These are phyloP conservation scores for Phytophthora boehmeriae DNA, from an alignment of 352 stramenopile species.

Conservation along the genomic window DNA sequence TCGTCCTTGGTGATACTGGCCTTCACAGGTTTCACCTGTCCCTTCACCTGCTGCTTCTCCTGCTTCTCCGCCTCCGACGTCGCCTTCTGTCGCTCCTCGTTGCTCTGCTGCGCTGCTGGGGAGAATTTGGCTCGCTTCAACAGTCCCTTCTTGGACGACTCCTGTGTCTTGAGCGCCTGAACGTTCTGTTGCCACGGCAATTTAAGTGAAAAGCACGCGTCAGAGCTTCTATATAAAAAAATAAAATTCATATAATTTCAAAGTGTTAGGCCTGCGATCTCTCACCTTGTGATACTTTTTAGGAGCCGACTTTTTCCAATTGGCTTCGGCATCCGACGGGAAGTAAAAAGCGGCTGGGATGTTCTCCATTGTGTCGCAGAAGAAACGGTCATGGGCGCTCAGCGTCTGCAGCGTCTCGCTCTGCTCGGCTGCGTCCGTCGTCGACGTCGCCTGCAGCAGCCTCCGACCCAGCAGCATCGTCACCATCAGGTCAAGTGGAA, in stretches of 20 bases:
- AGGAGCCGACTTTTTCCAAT: slow-evolving; percentile 72
- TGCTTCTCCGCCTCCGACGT: slow-evolving; percentile 54
- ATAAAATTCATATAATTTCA: too few relatives aligned
- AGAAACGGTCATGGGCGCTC: slow-evolving; percentile 65
- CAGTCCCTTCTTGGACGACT: slow-evolving; percentile 58
- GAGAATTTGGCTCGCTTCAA: slow-evolving; percentile 80
- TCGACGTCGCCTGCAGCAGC: slow-evolving; percentile 43
- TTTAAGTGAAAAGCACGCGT: too few relatives aligned
- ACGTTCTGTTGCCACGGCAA: slow-evolving; percentile 43
- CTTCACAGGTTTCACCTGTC: slow-evolving; percentile 43
- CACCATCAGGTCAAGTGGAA: slow-evolving; percentile 16
- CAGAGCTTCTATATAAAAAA: too few relatives aligned
- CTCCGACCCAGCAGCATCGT: slow-evolving; percentile 62
- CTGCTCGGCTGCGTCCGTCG: slow-evolving; percentile 5
- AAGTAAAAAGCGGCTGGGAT: slow-evolving; percentile 83
- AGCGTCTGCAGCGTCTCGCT: slow-evolving; percentile 27
- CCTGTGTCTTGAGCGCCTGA: slow-evolving; percentile 54
- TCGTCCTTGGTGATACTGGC: slow-evolving; percentile 40
- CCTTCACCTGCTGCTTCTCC: slow-evolving; percentile 41
- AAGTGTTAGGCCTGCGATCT: too few relatives aligned
- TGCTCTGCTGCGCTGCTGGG: slow-evolving; percentile 64
- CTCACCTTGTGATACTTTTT: slow-evolving; percentile 83
- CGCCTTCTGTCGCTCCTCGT: slow-evolving; percentile 59
- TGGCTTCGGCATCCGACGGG: slow-evolving; percentile 74
- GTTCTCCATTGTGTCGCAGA: slow-evolving; percentile 76